phyloP scores from a whole-genome alignment of 495 filamentous ascomycete species.

The Xylaria castorea region DNA sequence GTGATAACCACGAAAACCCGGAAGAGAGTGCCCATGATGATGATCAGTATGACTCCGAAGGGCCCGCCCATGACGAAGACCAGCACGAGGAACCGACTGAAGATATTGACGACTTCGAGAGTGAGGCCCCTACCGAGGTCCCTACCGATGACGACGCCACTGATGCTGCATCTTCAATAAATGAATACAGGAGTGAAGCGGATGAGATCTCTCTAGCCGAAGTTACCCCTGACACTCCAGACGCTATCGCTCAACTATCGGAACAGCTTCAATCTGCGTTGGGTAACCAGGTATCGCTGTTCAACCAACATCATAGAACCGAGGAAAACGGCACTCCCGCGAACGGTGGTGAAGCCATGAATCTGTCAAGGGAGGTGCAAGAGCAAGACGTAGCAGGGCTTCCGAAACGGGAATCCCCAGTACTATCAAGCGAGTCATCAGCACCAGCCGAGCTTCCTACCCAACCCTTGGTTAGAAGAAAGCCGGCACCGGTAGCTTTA shows the following conservation, averaged over 20 bases:
- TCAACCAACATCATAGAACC: slow-evolving; percentile 22
- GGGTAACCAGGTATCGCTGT: slow-evolving; percentile 34
- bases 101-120: not conserved
- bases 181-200: not conserved
- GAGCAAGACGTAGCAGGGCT: slow-evolving; percentile 15
- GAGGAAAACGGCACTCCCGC: not conserved
- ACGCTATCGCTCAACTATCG: slow-evolving; percentile 25
- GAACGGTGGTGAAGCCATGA: not conserved
- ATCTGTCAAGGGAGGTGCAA: not conserved
- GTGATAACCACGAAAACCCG: not conserved
- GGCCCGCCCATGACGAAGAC: not conserved
- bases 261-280: slow-evolving; percentile 36
- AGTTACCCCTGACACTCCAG: not conserved
- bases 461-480: slow-evolving; percentile 34
- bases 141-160: slow-evolving; percentile 16
- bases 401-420: slow-evolving; percentile 5
- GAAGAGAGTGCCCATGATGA: not conserved
- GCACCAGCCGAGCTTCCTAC: slow-evolving; percentile 31
- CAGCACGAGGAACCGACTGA: not conserved
- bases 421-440: not conserved
- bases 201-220: slow-evolving; percentile 22
- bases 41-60: not conserved
- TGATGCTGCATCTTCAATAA: slow-evolving; percentile 14
- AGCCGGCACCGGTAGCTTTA: slow-evolving; percentile 31
- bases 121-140: slow-evolving; percentile 20